A percentile compares a stretch with the other conserved stretches of the same genome.
Conservation (phyloP, 2,329 filamentous ascomycete species). For the Taxawa tesnikishii region DNA sequence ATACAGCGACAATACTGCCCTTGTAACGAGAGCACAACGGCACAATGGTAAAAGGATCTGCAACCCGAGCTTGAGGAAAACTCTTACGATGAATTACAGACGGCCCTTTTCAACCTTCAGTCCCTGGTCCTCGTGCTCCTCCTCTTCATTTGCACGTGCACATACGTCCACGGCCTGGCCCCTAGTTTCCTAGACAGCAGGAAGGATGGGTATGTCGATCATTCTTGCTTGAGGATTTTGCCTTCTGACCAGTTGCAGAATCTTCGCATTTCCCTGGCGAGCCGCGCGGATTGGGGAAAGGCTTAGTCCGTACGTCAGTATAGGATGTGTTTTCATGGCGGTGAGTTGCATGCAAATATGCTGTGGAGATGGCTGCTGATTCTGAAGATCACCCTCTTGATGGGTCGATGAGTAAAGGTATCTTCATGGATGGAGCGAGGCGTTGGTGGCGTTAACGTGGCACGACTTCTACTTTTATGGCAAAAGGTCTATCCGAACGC, state of each 20-base stretch:
- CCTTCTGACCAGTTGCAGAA: slow-evolving; percentile 29
- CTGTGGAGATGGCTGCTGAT: not conserved
- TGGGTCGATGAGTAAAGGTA: slow-evolving; percentile 9
- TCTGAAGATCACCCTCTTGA: slow-evolving; percentile 13
- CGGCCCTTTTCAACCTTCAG: slow-evolving; percentile 98
- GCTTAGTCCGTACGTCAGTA: slow-evolving; percentile 85
- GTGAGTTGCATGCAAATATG: slow-evolving; percentile 40
- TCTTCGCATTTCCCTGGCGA: slow-evolving; percentile 91
- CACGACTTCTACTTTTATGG: too few relatives aligned
- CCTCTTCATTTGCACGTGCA: slow-evolving; percentile 88
- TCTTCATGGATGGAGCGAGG: slow-evolving; percentile 1
- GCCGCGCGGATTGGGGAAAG: slow-evolving; percentile 84
- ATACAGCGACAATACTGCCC: too few relatives aligned
- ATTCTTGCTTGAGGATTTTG: not conserved
- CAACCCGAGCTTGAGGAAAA: too few relatives aligned
- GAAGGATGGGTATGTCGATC: slow-evolving; percentile 62
- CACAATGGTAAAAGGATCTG: too few relatives aligned
- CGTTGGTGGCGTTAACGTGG: slow-evolving; percentile 4
- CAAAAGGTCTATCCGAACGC: too few relatives aligned
- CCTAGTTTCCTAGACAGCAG: slow-evolving; percentile 85
- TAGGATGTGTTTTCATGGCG: slow-evolving; percentile 90
- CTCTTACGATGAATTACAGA: slow-evolving; percentile 44
- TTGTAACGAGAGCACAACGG: too few relatives aligned
- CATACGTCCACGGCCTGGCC: slow-evolving; percentile 84
- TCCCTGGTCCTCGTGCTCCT: slow-evolving; percentile 89